Conservation (phyloP, 768 basidiomycete genomes). For the Polyporus arcularius region DNA sequence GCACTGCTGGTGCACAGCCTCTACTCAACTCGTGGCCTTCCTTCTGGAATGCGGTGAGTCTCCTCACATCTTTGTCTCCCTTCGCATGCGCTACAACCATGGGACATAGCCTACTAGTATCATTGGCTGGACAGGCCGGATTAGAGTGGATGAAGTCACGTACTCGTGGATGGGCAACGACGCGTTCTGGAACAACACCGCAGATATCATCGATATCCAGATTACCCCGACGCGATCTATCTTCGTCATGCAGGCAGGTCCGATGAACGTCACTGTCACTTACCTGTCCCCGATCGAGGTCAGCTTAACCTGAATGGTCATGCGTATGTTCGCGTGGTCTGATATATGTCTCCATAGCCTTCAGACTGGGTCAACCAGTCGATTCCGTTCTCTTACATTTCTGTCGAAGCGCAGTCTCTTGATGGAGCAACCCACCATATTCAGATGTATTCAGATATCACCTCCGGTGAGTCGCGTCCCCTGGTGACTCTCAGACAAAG, state of each 20-base stretch:
- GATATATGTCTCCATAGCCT: constrained; percentile 27
- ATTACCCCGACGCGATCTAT: constrained; percentile 40
- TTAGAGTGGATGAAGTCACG: constrained; percentile 19
- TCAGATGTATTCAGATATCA: constrained; percentile 42
- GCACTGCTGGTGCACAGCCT: constrained; percentile 1
- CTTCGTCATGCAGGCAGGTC: constrained; percentile 35
- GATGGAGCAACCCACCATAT: constrained; percentile 36
- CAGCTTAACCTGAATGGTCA: neutral
- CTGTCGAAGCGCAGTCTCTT: constrained; percentile 30
- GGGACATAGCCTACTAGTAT: neutral
- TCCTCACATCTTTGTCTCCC: too few relatives aligned
- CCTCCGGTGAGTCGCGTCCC: constrained; percentile 29
- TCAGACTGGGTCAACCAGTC: constrained; percentile 40
- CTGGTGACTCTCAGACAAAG: neutral
- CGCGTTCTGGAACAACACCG: neutral
- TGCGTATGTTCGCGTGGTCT: neutral
- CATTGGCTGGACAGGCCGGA: constrained; percentile 24
- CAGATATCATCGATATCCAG: constrained; percentile 23
- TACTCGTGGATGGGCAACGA: constrained; percentile 20
- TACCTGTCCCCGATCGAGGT: constrained; percentile 44
- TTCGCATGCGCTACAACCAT: neutral
- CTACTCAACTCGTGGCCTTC: constrained; percentile 18
- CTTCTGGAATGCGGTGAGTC: constrained; percentile 16
- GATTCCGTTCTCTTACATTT: constrained; percentile 41
- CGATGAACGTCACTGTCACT: constrained; percentile 37